phyloP scores from a whole-genome alignment of 1,284 basidiomycete genomes.

The Irpex rosettiformis region DNA sequence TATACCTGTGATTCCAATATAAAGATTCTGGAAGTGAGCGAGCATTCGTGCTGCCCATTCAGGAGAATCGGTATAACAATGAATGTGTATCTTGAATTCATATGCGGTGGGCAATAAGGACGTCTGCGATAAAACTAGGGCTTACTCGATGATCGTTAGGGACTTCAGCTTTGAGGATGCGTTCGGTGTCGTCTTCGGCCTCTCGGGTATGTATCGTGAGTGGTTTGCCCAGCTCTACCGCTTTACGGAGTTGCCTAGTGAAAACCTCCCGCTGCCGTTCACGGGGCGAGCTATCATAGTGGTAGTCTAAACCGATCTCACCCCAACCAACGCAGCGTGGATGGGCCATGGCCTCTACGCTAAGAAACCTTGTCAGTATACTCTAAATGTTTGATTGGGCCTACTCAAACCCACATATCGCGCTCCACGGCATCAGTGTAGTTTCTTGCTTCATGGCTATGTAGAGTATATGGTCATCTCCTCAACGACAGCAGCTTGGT shows the following conservation, averaged over 20 bases:
- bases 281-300: slow-evolving; percentile 74
- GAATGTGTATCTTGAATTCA: slow-evolving; percentile 62
- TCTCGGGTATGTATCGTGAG: slow-evolving; percentile 79
- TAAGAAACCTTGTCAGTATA: slow-evolving; percentile 24
- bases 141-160: slow-evolving; percentile 64
- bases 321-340: slow-evolving; percentile 82
- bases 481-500: background rate
- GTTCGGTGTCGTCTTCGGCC: slow-evolving; percentile 76
- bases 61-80: slow-evolving; percentile 80
- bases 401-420: slow-evolving; percentile 49
- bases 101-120: background rate
- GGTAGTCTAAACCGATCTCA: slow-evolving; percentile 83
- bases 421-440: slow-evolving; percentile 69
- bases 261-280: slow-evolving; percentile 65
- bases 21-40: slow-evolving; percentile 73
- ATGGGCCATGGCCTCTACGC: slow-evolving; percentile 71
- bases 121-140: background rate
- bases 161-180: slow-evolving; percentile 68
- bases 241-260: slow-evolving; percentile 60
- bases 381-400: background rate
- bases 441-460: slow-evolving; percentile 65
- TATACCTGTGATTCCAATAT: slow-evolving; percentile 73
- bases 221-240: slow-evolving; percentile 65
- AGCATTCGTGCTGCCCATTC: slow-evolving; percentile 68
- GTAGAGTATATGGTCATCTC: background rate